Base-by-base conservation (phyloP, 2,329 filamentous ascomycete genomes). In the Colletotrichum sublineola region DNA sequence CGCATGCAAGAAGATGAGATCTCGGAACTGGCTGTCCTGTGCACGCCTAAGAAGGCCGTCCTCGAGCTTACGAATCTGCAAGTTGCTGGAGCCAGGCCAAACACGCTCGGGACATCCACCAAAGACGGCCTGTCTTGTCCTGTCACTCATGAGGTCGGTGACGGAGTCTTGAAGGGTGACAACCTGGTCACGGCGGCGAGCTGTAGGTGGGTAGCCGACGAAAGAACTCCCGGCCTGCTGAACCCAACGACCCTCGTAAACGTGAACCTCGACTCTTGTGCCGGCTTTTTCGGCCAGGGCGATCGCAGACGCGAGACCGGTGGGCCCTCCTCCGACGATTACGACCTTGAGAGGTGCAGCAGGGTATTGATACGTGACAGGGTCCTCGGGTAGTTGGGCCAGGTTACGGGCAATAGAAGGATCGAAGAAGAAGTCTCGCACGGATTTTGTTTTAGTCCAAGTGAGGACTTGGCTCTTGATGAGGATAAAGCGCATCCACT, bases 31-130 rank as follows among this genome's bases (percentile, higher is more conserved):
- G 5, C 75, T 72, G 11, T 78, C 77, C 71, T 81, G 80, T 33
- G 77, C 79, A 8, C 79, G 77, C 53, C 75, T 75, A 18, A 82
- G 77, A 29, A 82, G 76, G 9, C 79, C 75, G 38, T 82, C 79
- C 57, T 81, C 80, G 14, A 81, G 79, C 74, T 81, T 81, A 53
- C 80, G 79, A 62, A 82, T 81, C 72, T 81, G 80, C 31, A 82
- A 79, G 60, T 82, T 82, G 29, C 79, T 79, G 8, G 79, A 81
- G 0, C 77, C 79, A 3, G 80, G 80, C 80, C 80, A 82, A 1
- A 82, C 80, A 2, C 75, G 74, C 67, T 82, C 80, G 1, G 80
- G 78, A 2, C 78, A 74, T 0, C 77, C 79, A 4, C 76, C 77
- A 58, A 81, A 81, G 29, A 82, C 75, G 1, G 79, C 80, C 14